Evolutionary conservation across 2,329 filamentous ascomycete genomes (phyloP).

Genomic region (Penicillium olsonii): DNA sequence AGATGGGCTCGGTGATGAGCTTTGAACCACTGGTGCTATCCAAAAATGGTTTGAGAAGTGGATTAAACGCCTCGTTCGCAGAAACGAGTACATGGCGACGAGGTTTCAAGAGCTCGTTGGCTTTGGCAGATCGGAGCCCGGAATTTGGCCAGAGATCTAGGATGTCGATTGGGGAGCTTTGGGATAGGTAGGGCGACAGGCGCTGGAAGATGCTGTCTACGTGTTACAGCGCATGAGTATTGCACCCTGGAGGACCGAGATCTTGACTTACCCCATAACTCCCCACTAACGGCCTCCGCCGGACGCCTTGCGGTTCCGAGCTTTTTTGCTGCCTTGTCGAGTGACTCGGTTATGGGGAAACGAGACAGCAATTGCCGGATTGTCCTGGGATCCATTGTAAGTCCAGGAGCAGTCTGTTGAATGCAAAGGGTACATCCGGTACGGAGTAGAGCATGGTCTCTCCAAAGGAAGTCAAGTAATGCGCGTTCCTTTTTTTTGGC

Average conservation of each 20-base stretch:
- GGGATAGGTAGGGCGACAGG: constrained; percentile 66
- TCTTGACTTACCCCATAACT: constrained; percentile 35
- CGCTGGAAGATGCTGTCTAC: constrained; percentile 70
- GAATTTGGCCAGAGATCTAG: constrained; percentile 82
- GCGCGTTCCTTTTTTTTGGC: background rate
- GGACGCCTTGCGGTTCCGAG: too few species aligned
- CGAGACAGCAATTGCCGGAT: constrained; percentile 9
- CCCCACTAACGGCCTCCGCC: constrained; percentile 17
- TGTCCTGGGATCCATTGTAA: background rate
- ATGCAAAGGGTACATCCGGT: too few species aligned
- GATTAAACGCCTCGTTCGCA: constrained; percentile 59
- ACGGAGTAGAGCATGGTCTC: too few species aligned
- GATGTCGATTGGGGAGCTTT: constrained; percentile 77
- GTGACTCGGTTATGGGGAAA: constrained; percentile 23
- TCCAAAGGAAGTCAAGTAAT: too few species aligned
- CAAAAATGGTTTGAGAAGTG: constrained; percentile 63
- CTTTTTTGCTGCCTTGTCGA: background rate
- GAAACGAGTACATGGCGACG: constrained; percentile 77
- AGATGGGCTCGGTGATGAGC: constrained; percentile 55
- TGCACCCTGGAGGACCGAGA: background rate
- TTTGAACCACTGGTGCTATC: constrained; percentile 49
- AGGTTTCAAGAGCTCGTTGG: constrained; percentile 74
- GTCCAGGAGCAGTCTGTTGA: too few species aligned
- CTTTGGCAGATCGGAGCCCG: constrained; percentile 74
- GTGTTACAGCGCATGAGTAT: constrained; percentile 17